Conservation (phyloP, 139 green algal species). For the Chlamydomonas incerta region DNA sequence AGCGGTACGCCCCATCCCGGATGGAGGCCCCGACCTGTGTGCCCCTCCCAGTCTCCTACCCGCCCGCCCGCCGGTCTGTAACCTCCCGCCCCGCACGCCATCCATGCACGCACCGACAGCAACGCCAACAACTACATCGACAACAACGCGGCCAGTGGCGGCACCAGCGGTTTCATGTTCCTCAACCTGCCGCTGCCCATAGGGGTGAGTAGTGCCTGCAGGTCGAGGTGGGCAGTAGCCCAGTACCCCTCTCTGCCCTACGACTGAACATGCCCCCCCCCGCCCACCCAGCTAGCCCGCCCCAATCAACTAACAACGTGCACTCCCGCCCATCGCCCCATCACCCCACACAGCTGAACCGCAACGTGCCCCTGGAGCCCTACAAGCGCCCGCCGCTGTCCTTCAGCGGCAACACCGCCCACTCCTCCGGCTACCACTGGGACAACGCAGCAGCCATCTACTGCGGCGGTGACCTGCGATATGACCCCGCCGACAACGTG, state of each 20-base stretch:
- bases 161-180: background rate
- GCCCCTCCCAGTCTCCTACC: too few relatives aligned
- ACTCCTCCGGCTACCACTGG: background rate
- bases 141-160: conserved; percentile 4
- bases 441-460: background rate
- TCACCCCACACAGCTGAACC: background rate
- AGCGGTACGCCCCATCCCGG: too few relatives aligned
- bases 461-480: background rate
- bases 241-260: too few relatives aligned
- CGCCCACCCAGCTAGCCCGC: too few relatives aligned
- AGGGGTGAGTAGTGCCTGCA: too few relatives aligned
- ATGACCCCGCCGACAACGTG: background rate
- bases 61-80: too few relatives aligned
- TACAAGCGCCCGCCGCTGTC: background rate
- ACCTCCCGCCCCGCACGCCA: too few relatives aligned
- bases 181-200: background rate
- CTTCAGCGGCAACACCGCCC: background rate
- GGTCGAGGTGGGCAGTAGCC: too few relatives aligned
- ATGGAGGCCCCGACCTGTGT: background rate
- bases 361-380: background rate
- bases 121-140: background rate
- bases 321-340: too few relatives aligned
- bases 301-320: too few relatives aligned
- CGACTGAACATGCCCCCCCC: too few relatives aligned
- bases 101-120: background rate